These are phyloP conservation scores for Ceratonia siliqua DNA, from an alignment of 306 rosid genomes.

Conservation along the genomic window DNA sequence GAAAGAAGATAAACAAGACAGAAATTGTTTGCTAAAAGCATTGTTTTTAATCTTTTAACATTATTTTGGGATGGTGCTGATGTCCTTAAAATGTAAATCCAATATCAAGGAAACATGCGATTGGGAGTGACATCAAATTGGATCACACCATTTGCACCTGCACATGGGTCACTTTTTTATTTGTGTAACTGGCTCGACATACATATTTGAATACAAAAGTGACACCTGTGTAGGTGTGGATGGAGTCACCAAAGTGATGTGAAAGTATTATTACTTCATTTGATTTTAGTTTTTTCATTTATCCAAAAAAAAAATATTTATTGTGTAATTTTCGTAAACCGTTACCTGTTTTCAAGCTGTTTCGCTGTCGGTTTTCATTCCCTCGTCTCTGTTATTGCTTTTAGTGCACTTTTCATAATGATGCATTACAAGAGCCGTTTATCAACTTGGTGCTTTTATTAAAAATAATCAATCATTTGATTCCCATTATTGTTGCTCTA, in stretches of 20 bases:
- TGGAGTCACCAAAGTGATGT: too few relatives aligned
- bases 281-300: too few relatives aligned
- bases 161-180: too few relatives aligned
- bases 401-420: neutral
- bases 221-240: too few relatives aligned
- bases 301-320: neutral
- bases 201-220: too few relatives aligned
- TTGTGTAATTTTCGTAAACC: neutral
- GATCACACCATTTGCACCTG: too few relatives aligned
- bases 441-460: neutral
- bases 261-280: too few relatives aligned
- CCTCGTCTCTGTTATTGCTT: neutral
- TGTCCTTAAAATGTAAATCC: neutral
- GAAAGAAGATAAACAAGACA: too few relatives aligned
- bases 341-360: neutral
- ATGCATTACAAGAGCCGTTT: conserved; percentile 1
- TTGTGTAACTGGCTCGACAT: too few relatives aligned
- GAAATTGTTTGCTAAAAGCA: too few relatives aligned
- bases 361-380: neutral
- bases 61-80: neutral
- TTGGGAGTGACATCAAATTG: too few relatives aligned
- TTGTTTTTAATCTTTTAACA: neutral
- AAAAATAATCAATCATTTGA: neutral
- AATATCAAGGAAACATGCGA: neutral
- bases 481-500: neutral